A percentile compares a stretch with the other conserved stretches of the same genome.
phyloP scores from a whole-genome alignment of 805 yeast species.

The Phaffomyces opuntiae region DNA sequence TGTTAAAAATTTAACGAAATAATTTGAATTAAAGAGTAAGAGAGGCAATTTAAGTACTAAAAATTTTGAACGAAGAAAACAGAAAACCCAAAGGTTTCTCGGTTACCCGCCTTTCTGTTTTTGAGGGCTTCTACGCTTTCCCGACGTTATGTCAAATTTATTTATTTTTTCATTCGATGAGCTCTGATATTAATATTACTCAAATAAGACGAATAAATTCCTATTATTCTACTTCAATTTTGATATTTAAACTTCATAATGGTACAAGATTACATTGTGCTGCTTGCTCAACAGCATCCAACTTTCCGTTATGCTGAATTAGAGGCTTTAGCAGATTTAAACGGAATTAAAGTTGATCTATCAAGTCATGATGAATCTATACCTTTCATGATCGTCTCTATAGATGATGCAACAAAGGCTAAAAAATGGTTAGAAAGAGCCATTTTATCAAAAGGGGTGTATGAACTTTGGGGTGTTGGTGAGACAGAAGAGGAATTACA shows the following conservation, averaged over 20 bases:
- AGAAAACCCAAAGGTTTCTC: too few species aligned
- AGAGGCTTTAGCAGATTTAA: conserved; percentile 70
- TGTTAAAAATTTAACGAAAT: neutral
- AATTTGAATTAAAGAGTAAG: too few species aligned
- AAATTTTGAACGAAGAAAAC: too few species aligned
- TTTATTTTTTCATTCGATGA: neutral
- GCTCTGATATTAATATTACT: neutral
- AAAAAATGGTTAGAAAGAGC: conserved; percentile 55
- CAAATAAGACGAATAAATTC: neutral
- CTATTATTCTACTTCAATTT: neutral
- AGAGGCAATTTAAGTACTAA: too few species aligned
- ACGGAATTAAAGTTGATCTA: conserved; percentile 50
- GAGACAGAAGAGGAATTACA: conserved; percentile 50
- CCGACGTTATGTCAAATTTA: neutral
- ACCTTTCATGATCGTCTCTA: conserved; percentile 68
- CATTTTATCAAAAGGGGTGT: conserved; percentile 65
- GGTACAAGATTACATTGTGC: conserved; percentile 62
- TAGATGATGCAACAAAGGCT: conserved; percentile 67
- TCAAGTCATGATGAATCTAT: conserved; percentile 45
- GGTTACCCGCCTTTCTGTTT: neutral
- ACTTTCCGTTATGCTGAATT: conserved; percentile 77
- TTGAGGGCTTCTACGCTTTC: neutral
- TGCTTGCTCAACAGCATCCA: conserved; percentile 79
- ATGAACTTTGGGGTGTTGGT: conserved; percentile 82
- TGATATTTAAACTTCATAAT: neutral